Percentiles rank a stretch among this genome's conserved stretches.
Evolutionary conservation across 108 stramenopile species (phyloP).

Genomic region (Discostella pseudostelligera): DNA sequence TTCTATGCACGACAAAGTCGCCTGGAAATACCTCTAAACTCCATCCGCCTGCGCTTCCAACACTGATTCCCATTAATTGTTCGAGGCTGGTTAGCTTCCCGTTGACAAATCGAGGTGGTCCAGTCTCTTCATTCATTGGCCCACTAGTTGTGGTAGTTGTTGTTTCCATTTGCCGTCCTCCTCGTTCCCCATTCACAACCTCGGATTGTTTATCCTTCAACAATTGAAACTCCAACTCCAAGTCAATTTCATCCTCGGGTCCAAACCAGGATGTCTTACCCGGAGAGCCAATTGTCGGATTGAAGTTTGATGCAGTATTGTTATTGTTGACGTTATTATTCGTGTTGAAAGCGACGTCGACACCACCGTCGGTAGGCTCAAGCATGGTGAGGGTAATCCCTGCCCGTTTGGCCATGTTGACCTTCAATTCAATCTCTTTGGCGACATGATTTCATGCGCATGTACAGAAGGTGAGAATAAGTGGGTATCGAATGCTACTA

Average conservation of each 20-base stretch:
- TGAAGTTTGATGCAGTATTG: conserved; percentile 4
- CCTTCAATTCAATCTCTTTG: conserved; percentile 55
- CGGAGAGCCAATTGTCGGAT: background rate
- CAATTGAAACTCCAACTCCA: conserved; percentile 32
- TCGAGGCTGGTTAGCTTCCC: conserved; percentile 59
- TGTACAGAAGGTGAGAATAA: background rate
- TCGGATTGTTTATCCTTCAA: conserved; percentile 4
- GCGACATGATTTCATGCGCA: background rate
- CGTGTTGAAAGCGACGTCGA: conserved; percentile 35
- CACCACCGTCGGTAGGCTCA: conserved; percentile 48
- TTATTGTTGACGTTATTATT: conserved; percentile 8
- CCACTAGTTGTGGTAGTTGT: background rate
- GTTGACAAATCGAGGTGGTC: conserved; percentile 33
- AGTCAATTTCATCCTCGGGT: conserved; percentile 61
- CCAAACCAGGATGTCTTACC: conserved; percentile 57
- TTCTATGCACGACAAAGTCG: conserved; percentile 83
- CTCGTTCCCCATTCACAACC: background rate
- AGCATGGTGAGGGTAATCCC: conserved; percentile 63
- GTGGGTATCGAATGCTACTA: background rate
- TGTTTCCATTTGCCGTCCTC: background rate
- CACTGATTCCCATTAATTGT: conserved; percentile 63
- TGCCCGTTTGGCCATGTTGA: conserved; percentile 45
- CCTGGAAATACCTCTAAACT: conserved; percentile 80
- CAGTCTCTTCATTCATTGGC: conserved; percentile 1
- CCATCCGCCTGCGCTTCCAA: conserved; percentile 82